phyloP scores from a whole-genome alignment of 73 alveolate species.

The Paramecium tetraurelia region DNA sequence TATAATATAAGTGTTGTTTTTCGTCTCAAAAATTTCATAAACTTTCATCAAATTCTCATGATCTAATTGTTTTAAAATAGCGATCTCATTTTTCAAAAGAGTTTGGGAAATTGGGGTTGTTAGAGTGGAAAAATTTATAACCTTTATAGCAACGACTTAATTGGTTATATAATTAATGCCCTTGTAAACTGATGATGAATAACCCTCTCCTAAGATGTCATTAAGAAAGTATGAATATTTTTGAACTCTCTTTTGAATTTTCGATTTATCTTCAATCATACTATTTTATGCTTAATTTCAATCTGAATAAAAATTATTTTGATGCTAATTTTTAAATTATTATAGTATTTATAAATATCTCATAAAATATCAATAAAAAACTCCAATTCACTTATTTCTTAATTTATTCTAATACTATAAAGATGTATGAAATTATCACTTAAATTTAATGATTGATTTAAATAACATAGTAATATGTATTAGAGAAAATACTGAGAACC shows the following conservation, averaged over 20 bases:
- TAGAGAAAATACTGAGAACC: background rate
- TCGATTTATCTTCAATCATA: background rate
- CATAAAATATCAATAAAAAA: background rate
- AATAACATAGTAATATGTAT: too few species aligned
- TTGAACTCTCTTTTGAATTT: background rate
- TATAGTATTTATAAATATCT: background rate
- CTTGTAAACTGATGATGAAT: background rate
- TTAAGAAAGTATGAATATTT: background rate
- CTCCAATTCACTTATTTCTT: too few species aligned
- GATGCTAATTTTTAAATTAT: background rate
- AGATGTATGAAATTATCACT: too few species aligned
- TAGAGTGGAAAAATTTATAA: background rate
- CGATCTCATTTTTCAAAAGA: background rate
- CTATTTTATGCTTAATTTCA: background rate
- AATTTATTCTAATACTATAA: too few species aligned
- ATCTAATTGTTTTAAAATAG: background rate
- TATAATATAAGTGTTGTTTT: background rate
- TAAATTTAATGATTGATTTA: too few species aligned
- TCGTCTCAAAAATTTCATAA: background rate
- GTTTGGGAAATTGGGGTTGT: background rate
- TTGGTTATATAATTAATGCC: background rate
- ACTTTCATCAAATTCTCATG: background rate
- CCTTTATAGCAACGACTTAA: slow-evolving; percentile 34
- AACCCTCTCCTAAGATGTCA: slow-evolving; percentile 16
- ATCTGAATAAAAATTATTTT: background rate